Evolutionary conservation across 257 asterid genomes (phyloP), one percentile per base, ranked within the genome.

Genomic region (Fraxinus americana): DNA sequence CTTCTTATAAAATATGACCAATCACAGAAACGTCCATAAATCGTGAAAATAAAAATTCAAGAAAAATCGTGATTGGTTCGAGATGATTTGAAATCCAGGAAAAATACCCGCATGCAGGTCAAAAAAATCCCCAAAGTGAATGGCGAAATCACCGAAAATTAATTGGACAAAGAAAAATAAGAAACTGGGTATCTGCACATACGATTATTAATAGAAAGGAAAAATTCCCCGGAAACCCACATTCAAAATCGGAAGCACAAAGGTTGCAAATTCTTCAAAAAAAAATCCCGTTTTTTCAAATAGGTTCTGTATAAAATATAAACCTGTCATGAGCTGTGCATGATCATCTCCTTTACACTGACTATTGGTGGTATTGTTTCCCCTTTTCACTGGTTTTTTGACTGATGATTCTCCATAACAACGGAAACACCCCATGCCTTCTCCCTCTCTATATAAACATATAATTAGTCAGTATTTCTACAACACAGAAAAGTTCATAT

Each of bases 341-440:
- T 45, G 82, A 81, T 73, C 70, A 61, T 79, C 78, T 48, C 72
- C 43, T 75, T 59, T 27, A n/a, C 21, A 67, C 17, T 43, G 77
- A 70, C 78, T 71, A 30, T 34, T 38, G 10, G 19, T 23, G 77
- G 45, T 59, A 35, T 34, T 67, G 52, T 74, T 77, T 54, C 72
- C 36, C 67, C 67, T 77, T 19, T 70, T 74, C 27, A 23, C 41
- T 57, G 75, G 81, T 66, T 82, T 85, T 66, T 79, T 39, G 45
- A 59, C 54, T 75, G 88, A 67, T 9, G 82, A 82, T 32, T 79
- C 80, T 30, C 84, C 78, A 7, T 25, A 27, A 73, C 85, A 85
- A 65, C 75, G 69, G 75, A 85, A 85, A 77, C 86, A 85, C 34
- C 88, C 85, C 88, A 85, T 85, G 43, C 71, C 7, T 54, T 17